Evolutionary conservation across 192 early-diverging fungal species (phyloP).

Genomic region (Coemansia sp.): DNA sequence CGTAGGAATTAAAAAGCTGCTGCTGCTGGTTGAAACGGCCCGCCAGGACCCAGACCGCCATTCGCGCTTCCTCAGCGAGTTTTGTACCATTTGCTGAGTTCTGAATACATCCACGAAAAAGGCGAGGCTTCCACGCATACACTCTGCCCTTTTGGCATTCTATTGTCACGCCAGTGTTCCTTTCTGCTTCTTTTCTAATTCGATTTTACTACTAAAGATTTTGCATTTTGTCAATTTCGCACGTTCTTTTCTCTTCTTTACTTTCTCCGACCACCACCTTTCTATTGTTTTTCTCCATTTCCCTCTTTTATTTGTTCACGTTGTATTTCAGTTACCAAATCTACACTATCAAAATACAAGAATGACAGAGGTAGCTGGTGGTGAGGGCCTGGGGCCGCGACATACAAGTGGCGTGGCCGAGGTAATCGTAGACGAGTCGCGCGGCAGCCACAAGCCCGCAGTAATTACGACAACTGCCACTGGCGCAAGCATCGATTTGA

Average conservation of each 20-base stretch:
- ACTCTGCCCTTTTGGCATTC: too few species aligned
- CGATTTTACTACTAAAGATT: too few species aligned
- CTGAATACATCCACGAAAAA: too few species aligned
- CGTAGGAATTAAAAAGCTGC: slow-evolving; percentile 88
- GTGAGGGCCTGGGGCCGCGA: neutral
- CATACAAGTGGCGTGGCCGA: slow-evolving; percentile 5
- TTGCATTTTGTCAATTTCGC: too few species aligned
- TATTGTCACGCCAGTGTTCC: too few species aligned
- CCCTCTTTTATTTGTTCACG: neutral
- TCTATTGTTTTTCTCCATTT: too few species aligned
- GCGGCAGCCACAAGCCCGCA: slow-evolving; percentile 20
- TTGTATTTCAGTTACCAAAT: neutral
- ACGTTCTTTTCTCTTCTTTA: too few species aligned
- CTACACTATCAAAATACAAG: neutral
- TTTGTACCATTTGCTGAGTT: slow-evolving; percentile 26
- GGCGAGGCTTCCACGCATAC: too few species aligned
- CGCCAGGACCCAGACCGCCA: slow-evolving; percentile 67
- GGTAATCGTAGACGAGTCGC: slow-evolving; percentile 31
- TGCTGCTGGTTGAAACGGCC: slow-evolving; percentile 90
- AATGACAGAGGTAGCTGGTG: slow-evolving; percentile 38
- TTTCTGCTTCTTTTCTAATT: too few species aligned
- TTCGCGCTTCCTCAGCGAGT: slow-evolving; percentile 34
- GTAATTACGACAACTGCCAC: slow-evolving; percentile 42
- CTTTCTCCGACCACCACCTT: too few species aligned
- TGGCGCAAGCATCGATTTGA: slow-evolving; percentile 36